Evolutionary conservation across 768 basidiomycete genomes (phyloP).

Genomic region (Tremella yokohamensis): DNA sequence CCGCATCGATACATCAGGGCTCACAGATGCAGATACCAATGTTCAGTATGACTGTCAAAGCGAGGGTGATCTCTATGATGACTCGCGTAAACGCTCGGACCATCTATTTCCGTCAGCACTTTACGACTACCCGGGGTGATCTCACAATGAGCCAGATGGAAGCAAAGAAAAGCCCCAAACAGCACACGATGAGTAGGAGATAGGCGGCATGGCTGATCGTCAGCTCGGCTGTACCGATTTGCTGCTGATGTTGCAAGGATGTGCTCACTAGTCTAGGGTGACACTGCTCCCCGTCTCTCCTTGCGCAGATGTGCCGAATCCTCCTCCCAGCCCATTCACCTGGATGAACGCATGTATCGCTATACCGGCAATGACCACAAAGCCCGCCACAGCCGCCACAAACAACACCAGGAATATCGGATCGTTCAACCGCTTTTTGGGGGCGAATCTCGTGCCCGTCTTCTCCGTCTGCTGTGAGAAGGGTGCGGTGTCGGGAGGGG

Average conservation of each 20-base stretch:
- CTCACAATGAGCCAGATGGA: conserved; percentile 60
- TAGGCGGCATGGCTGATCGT: conserved; percentile 64
- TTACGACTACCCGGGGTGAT: not conserved
- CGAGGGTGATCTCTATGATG: conserved; percentile 60
- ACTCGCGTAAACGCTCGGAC: conserved; percentile 67
- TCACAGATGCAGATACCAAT: conserved; percentile 73
- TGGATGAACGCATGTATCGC: conserved; percentile 63
- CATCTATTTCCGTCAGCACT: conserved; percentile 48
- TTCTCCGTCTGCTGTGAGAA: conserved; percentile 43
- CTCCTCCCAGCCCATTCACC: conserved; percentile 67
- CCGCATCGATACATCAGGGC: conserved; percentile 58
- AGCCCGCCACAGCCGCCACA: conserved; percentile 69
- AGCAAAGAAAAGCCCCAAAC: conserved; percentile 65
- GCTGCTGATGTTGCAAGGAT: not conserved
- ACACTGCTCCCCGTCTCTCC: conserved; percentile 57
- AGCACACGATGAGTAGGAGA: conserved; percentile 71
- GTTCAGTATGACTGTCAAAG: conserved; percentile 45
- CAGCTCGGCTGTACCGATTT: conserved; percentile 4
- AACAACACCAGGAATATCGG: conserved; percentile 68
- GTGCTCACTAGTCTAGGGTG: conserved; percentile 64
- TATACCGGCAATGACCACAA: conserved; percentile 65
- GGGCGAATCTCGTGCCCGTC: conserved; percentile 49
- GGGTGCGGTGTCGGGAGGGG: conserved; percentile 32
- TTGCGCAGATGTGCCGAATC: conserved; percentile 56
- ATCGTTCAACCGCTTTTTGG: conserved; percentile 68